Percentiles rank a stretch among this genome's conserved stretches.
These are phyloP conservation scores for Blepharisma stoltei DNA, from an alignment of 73 alveolate species.

Conservation along the genomic window DNA sequence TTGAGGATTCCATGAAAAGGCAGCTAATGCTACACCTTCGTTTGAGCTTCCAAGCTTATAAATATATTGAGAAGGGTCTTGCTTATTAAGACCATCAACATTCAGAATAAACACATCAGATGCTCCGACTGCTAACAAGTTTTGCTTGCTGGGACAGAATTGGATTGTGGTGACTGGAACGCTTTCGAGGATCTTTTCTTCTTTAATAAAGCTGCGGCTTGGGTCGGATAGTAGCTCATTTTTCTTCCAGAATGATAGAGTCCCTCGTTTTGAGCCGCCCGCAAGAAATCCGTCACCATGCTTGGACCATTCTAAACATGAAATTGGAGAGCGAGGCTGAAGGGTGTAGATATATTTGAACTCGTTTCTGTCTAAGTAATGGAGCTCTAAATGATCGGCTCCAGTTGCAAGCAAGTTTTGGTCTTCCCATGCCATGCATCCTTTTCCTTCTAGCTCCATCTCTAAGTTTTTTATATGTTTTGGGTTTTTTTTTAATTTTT, in stretches of 20 bases:
- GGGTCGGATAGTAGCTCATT: not conserved
- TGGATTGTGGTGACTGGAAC: slow-evolving; percentile 63
- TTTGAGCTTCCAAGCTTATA: slow-evolving; percentile 64
- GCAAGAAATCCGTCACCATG: not conserved
- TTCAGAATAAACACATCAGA: slow-evolving; percentile 73
- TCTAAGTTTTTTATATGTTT: no score
- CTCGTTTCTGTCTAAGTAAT: not conserved
- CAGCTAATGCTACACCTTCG: slow-evolving; percentile 64
- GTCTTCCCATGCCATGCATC: slow-evolving; percentile 29
- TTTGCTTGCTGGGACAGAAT: slow-evolving; percentile 78
- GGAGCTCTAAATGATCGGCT: not conserved
- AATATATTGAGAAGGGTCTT: slow-evolving; percentile 57
- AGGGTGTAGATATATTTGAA: not conserved
- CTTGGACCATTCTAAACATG: slow-evolving; percentile 23
- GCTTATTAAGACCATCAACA: slow-evolving; percentile 53
- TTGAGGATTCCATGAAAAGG: slow-evolving; percentile 78
- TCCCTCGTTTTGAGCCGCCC: not conserved
- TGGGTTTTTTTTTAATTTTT: no score
- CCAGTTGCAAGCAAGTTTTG: not conserved
- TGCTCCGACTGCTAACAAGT: slow-evolving; percentile 83
- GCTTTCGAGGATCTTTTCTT: slow-evolving; percentile 27
- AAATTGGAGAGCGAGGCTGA: not conserved
- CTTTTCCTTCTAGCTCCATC: not conserved
- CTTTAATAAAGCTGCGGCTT: not conserved
- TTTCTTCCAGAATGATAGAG: slow-evolving; percentile 4